Base-by-base conservation (phyloP, 2,329 filamentous ascomycete species). In the Monosporascus sp. region DNA sequence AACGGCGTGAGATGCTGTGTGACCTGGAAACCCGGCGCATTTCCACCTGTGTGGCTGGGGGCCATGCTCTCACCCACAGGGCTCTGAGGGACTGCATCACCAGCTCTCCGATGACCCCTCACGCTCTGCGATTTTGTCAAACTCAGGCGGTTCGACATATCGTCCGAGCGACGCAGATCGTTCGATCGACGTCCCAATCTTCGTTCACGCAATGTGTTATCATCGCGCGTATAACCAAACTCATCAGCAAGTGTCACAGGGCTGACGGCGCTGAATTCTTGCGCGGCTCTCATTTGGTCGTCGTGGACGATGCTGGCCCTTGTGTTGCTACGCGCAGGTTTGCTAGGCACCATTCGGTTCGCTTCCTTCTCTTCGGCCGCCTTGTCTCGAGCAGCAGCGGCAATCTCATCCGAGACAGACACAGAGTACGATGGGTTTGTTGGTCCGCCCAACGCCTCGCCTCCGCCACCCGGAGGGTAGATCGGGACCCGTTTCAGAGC, bases 401-500 rank as follows among this genome's bases (percentile, higher is more conserved):
- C 91, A 59, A 84, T 81, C 0, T 80, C 74, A 57, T 93, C 87
- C 2, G 82, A 76, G 49, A 96, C 85, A 6, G 85, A 69, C 20
- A 97, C 92, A 18, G 86, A 87, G 75, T 94, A 96, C 6, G 83
- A 76, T 1, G 92, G 92, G 70, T 95, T 94, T 35, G 78, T 83
- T 6, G 88, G 80, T 41, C 81, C 82, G 53, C 84, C 84, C 2
- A 85, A 72, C 38, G 77, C 60, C 52, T 84, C 81, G 52, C 73
- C 75, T 52, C 85, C 89, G 54, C 88, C 91, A 41, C 87, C 91
- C 52, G 93, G 93, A 20, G 77, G 84, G 62, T 90, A 81, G 65
- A 99, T 93, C 9, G 92, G 93, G 18, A 99, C 80, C 73, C 87
- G 91, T 72, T 90, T 89, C 54, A 97, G 75, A 3, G 93, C 91